Percentiles rank a stretch among this genome's conserved stretches.
These are phyloP conservation scores for Calendula officinalis DNA, from an alignment of 129 eudicot species.

Conservation along the genomic window DNA sequence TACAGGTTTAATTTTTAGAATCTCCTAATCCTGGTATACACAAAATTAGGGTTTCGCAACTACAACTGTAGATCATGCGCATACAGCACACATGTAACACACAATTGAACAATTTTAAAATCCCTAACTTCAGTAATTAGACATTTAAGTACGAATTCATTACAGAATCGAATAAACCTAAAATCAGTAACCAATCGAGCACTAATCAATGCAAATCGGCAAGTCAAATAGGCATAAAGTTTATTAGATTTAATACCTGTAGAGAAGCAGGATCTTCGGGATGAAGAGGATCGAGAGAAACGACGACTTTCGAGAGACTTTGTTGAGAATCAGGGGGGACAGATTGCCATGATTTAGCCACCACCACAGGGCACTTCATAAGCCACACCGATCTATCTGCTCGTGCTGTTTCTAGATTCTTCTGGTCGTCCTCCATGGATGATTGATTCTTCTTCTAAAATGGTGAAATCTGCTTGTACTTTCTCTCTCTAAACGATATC, in stretches of 20 bases:
- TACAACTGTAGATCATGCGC: background rate
- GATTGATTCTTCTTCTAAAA: background rate
- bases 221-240: slow-evolving; percentile 5
- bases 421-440: slow-evolving; percentile 2
- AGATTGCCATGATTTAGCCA: slow-evolving; percentile 73
- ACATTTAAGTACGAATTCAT: slow-evolving; percentile 7
- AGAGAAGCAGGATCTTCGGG: slow-evolving; percentile 53
- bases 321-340: slow-evolving; percentile 49
- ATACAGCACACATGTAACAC: too few relatives aligned
- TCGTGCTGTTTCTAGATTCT: slow-evolving; percentile 46
- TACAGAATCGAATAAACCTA: background rate
- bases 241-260: slow-evolving; percentile 31
- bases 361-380: slow-evolving; percentile 84
- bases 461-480: background rate
- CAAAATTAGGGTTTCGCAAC: slow-evolving; percentile 19
- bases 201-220: slow-evolving; percentile 3
- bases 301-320: slow-evolving; percentile 73
- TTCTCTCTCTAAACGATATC: background rate
- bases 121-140: background rate
- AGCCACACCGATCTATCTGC: slow-evolving; percentile 89
- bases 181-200: background rate
- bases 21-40: background rate
- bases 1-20: too few relatives aligned
- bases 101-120: background rate
- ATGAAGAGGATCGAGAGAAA: slow-evolving; percentile 48